A percentile compares a stretch with the other conserved stretches of the same genome.
phyloP scores from a whole-genome alignment of 1,139 yeast species.

The Diutina rugosa region DNA sequence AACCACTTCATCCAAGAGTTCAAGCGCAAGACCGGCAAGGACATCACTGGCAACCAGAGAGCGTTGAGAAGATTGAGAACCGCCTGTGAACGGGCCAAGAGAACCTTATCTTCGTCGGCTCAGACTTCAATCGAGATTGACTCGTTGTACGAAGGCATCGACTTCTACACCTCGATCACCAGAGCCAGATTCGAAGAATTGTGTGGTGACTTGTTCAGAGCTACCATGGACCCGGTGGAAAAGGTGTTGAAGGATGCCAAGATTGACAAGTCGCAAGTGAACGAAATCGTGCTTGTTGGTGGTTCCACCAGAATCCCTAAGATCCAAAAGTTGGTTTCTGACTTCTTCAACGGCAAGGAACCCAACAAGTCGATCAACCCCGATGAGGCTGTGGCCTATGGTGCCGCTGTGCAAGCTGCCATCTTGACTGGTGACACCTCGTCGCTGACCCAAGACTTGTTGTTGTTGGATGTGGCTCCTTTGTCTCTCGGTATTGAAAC shows the following conservation, averaged over 20 bases:
- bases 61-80: slow-evolving; percentile 10
- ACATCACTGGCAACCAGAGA: slow-evolving; percentile 66
- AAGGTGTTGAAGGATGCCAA: slow-evolving; percentile 85
- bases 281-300: slow-evolving; percentile 91
- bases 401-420: slow-evolving; percentile 76
- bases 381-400: slow-evolving; percentile 53
- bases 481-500: slow-evolving; percentile 93
- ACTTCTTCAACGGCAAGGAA: slow-evolving; percentile 83
- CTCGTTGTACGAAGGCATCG: slow-evolving; percentile 57
- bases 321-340: slow-evolving; percentile 82
- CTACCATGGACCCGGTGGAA: slow-evolving; percentile 86
- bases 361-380: slow-evolving; percentile 95
- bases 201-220: slow-evolving; percentile 76
- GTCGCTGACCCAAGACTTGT: slow-evolving; percentile 26
- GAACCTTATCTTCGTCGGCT: not conserved
- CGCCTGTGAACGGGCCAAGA: slow-evolving; percentile 1
- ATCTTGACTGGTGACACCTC: slow-evolving; percentile 60
- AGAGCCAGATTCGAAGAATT: slow-evolving; percentile 93
- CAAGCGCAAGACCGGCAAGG: slow-evolving; percentile 91
- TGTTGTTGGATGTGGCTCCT: slow-evolving; percentile 81
- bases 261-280: slow-evolving; percentile 68
- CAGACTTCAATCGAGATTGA: not conserved
- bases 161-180: slow-evolving; percentile 70
- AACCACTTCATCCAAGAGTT: slow-evolving; percentile 70
- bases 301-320: slow-evolving; percentile 98